Percentiles rank a stretch among this genome's conserved stretches.
phyloP scores from a whole-genome alignment of 2,329 filamentous ascomycete genomes.

The Verticillium albo-atrum region DNA sequence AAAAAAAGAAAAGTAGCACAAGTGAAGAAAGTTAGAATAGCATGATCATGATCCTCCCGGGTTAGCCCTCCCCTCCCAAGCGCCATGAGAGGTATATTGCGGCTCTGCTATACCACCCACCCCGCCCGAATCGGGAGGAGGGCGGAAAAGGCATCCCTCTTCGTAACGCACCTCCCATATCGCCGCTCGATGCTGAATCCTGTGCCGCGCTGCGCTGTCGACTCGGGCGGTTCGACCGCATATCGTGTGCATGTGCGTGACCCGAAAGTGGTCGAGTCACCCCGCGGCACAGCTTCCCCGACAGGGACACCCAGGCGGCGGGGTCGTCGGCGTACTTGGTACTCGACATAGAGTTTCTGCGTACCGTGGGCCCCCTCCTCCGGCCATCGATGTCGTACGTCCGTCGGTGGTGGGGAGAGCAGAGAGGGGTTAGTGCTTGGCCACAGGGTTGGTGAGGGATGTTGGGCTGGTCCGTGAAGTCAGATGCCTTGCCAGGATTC shows the following conservation, averaged over 20 bases:
- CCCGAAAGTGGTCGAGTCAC: no score
- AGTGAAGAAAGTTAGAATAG: neutral
- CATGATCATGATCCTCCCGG: neutral
- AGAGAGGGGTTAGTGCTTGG: neutral
- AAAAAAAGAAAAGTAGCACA: neutral
- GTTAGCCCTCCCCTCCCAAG: neutral
- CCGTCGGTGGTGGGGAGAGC: neutral
- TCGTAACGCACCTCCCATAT: no score
- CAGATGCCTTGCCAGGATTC: neutral
- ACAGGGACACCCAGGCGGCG: no score
- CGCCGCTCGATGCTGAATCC: no score
- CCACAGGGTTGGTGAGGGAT: no score
- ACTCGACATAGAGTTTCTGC: neutral
- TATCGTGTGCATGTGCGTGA: no score
- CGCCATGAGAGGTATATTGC: neutral
- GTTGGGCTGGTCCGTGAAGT: neutral
- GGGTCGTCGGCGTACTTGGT: neutral
- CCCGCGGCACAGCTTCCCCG: no score
- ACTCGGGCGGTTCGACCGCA: no score
- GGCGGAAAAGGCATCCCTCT: neutral
- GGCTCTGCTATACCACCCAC: neutral
- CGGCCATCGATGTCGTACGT: neutral
- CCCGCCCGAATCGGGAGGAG: neutral
- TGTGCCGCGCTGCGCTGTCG: no score
- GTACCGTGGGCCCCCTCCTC: neutral